These are phyloP conservation scores for Leucogyrophana mollusca DNA, from an alignment of 768 basidiomycete species.

Conservation along the genomic window DNA sequence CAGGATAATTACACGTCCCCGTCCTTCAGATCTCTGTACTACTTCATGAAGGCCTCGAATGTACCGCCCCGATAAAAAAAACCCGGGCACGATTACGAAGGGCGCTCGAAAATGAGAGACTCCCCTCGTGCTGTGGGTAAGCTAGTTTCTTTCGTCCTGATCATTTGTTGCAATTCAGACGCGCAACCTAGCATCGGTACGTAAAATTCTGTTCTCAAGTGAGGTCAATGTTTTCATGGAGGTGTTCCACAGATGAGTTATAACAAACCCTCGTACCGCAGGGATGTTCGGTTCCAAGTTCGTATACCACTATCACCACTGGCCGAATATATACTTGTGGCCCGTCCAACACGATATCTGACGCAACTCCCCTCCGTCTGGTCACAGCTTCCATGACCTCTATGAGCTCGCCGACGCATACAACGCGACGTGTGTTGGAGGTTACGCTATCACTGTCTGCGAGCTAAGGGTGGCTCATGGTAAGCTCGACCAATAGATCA, in stretches of 20 bases:
- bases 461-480: slow-evolving; percentile 38
- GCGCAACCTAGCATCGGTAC: slow-evolving; percentile 3
- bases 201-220: not conserved
- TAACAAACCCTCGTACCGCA: slow-evolving; percentile 1
- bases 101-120: too few relatives aligned
- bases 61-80: too few relatives aligned
- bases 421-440: slow-evolving; percentile 35
- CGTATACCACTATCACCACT: slow-evolving; percentile 4
- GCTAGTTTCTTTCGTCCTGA: not conserved
- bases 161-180: not conserved
- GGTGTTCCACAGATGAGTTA: slow-evolving; percentile 2
- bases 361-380: slow-evolving; percentile 21
- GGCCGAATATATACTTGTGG: too few relatives aligned
- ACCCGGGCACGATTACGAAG: too few relatives aligned
- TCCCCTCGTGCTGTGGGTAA: slow-evolving; percentile 25
- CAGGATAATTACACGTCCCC: slow-evolving; percentile 27
- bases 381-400: slow-evolving; percentile 26
- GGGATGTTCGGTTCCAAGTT: slow-evolving; percentile 1
- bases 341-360: not conserved
- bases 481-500: too few relatives aligned
- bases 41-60: too few relatives aligned
- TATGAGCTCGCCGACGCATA: slow-evolving; percentile 34
- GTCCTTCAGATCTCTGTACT: slow-evolving; percentile 19
- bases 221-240: not conserved
- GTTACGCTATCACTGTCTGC: slow-evolving; percentile 32